Evolutionary conservation across 805 yeast genomes (phyloP).

Genomic region (Lipomyces yamadae): DNA sequence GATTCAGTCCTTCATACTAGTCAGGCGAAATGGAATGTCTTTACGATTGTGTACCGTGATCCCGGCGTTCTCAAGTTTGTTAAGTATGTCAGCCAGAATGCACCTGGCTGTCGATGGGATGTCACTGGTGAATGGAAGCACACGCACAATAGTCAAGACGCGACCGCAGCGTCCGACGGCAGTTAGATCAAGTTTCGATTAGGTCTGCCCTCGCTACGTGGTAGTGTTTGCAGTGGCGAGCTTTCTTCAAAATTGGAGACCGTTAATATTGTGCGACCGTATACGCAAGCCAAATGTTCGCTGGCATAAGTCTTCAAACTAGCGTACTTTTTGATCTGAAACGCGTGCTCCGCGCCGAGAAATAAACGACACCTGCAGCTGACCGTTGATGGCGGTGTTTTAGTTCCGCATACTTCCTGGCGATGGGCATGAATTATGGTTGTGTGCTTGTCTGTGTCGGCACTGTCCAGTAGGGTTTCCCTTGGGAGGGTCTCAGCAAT

Average conservation of each 20-base stretch:
- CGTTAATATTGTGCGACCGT: no score
- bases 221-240: background rate
- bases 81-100: constrained; percentile 85
- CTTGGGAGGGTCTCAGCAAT: no score
- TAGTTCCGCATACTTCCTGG: no score
- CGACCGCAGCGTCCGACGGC: background rate
- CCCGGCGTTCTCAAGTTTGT: constrained; percentile 86
- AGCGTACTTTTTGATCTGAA: background rate
- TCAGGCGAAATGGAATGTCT: constrained; percentile 82
- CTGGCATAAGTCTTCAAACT: background rate
- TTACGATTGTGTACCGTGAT: constrained; percentile 80
- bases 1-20: constrained; percentile 77
- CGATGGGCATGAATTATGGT: background rate
- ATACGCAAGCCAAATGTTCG: no score
- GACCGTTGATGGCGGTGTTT: background rate
- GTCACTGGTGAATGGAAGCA: constrained; percentile 69
- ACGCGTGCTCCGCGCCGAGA: background rate
- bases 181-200: background rate
- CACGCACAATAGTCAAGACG: background rate
- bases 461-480: no score
- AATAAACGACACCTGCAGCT: background rate
- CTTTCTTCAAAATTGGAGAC: no score
- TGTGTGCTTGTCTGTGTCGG: no score
- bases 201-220: background rate
- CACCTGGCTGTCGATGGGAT: constrained; percentile 94